Conservation (phyloP, 2,329 filamentous ascomycete genomes). For the Pseudodiploospora longispora region DNA sequence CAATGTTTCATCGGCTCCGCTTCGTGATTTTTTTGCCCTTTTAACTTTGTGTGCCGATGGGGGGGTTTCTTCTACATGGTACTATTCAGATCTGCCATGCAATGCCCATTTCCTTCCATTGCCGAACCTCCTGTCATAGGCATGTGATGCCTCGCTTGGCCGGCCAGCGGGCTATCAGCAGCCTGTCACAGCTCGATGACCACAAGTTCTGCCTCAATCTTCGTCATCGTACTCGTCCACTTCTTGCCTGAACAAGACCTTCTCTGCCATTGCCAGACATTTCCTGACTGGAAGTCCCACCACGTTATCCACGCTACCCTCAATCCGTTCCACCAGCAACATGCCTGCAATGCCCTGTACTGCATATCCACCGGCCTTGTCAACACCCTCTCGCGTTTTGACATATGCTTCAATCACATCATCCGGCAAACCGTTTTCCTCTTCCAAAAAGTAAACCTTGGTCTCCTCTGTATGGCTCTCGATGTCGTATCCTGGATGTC, state of each 20-base stretch:
- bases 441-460: constrained; percentile 72
- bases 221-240: constrained; percentile 48
- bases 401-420: constrained; percentile 76
- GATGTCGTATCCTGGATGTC: constrained; percentile 78
- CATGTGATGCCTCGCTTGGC: too few species aligned
- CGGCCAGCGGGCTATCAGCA: too few species aligned
- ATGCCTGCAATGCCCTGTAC: constrained; percentile 84
- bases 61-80: too few species aligned
- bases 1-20: too few species aligned
- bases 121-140: too few species aligned
- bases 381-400: constrained; percentile 79
- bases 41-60: too few species aligned
- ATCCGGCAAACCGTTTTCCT: constrained; percentile 53
- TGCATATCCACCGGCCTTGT: constrained; percentile 95
- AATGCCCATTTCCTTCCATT: too few species aligned
- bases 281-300: constrained; percentile 78
- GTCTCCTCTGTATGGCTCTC: constrained; percentile 84
- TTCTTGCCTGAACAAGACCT: constrained; percentile 69
- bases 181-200: too few species aligned
- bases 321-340: constrained; percentile 79
- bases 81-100: too few species aligned
- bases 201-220: constrained; percentile 30
- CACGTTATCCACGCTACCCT: constrained; percentile 89
- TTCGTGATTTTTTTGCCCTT: too few species aligned
- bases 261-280: constrained; percentile 76